phyloP scores from a whole-genome alignment of 2,329 filamentous ascomycete genomes.

The Aspergillus sp. region DNA sequence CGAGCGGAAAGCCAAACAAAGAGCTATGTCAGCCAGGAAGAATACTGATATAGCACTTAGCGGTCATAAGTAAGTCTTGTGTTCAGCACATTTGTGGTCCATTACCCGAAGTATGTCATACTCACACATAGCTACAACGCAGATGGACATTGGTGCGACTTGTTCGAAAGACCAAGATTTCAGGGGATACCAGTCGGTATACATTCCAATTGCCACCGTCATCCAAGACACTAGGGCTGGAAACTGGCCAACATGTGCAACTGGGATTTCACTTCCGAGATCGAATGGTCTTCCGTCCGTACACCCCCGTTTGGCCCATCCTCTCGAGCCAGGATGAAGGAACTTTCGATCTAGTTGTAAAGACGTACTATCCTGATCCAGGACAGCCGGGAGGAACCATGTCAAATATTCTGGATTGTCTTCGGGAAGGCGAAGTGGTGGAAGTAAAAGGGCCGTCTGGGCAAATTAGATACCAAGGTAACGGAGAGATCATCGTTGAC shows the following conservation, averaged over 20 bases:
- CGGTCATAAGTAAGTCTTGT: constrained; percentile 18
- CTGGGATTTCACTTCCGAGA: constrained; percentile 49
- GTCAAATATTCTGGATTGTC: constrained; percentile 47
- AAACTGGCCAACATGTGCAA: constrained; percentile 48
- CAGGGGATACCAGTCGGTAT: constrained; percentile 28
- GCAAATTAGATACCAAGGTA: constrained; percentile 44
- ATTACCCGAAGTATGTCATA: neutral
- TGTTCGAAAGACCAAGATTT: constrained; percentile 34
- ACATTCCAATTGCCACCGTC: constrained; percentile 21
- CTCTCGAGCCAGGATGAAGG: constrained; percentile 34
- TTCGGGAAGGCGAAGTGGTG: constrained; percentile 43
- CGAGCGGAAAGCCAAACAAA: constrained; percentile 35
- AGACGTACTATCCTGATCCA: constrained; percentile 46
- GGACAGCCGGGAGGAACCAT: constrained; percentile 49
- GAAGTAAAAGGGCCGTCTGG: constrained; percentile 49
- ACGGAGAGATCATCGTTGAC: constrained; percentile 43
- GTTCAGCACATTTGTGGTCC: neutral
- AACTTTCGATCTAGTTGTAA: constrained; percentile 45
- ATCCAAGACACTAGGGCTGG: constrained; percentile 40
- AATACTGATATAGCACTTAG: constrained; percentile 32
- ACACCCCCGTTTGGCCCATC: constrained; percentile 46
- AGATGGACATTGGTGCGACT: constrained; percentile 45
- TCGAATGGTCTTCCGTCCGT: constrained; percentile 45
- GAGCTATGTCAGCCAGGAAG: constrained; percentile 30
- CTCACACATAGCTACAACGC: neutral